phyloP scores from a whole-genome alignment of 805 yeast species.

The Hanseniaspora vineae region DNA sequence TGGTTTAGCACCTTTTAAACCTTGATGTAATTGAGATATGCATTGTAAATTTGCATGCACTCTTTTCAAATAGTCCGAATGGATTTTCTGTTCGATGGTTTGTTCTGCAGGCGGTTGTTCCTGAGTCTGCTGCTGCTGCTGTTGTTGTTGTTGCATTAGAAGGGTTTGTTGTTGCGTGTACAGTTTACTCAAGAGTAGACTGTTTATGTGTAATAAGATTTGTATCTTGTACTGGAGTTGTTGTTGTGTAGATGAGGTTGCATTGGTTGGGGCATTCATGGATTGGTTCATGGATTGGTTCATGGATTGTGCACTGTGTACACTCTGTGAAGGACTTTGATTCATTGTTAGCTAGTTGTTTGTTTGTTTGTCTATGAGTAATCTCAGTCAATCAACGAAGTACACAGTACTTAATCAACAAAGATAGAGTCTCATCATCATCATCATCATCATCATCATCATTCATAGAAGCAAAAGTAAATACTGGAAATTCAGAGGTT shows the following conservation, averaged over 20 bases:
- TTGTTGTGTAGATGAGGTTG: constrained; percentile 11
- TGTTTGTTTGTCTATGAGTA: no score
- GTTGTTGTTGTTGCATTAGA: constrained; percentile 7
- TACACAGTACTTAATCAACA: no score
- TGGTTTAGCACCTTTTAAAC: constrained; percentile 16
- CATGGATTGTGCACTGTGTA: no score
- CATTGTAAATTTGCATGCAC: constrained; percentile 25
- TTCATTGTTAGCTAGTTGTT: neutral
- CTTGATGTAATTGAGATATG: constrained; percentile 24
- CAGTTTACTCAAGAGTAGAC: constrained; percentile 17
- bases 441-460: no score
- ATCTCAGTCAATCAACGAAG: no score
- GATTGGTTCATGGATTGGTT: no score
- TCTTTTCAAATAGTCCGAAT: constrained; percentile 21
- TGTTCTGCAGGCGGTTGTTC: constrained; percentile 10
- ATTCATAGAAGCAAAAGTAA: no score
- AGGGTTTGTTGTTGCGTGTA: constrained; percentile 15
- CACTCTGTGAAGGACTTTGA: neutral
- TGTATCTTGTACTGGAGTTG: constrained; percentile 23
- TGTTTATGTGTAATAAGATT: constrained; percentile 23
- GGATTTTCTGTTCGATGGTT: constrained; percentile 9
- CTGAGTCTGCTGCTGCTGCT: constrained; percentile 8
- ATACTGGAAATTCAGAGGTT: no score
- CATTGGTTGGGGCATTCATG: no score
- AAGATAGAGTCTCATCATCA: no score